Percentiles rank a stretch among this genome's conserved stretches.
Conservation (phyloP, 768 basidiomycete genomes). For the Rhizopogon salebrosus region DNA sequence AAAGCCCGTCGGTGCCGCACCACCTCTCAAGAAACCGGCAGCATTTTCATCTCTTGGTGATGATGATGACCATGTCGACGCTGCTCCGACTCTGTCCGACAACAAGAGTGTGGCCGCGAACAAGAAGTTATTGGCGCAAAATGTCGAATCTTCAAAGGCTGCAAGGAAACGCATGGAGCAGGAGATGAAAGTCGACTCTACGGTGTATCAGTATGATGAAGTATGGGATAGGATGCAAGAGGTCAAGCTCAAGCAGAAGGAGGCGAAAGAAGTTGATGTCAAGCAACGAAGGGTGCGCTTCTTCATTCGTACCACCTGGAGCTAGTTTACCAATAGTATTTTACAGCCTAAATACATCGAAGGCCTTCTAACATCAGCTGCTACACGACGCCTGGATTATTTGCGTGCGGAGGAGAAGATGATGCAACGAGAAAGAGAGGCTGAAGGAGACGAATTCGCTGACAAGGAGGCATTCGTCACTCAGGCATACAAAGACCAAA, state of each 20-base stretch:
- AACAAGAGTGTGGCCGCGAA: conserved; percentile 40
- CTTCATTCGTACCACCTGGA: background rate
- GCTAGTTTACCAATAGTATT: conserved; percentile 11
- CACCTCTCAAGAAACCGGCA: conserved; percentile 52
- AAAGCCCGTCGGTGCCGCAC: conserved; percentile 51
- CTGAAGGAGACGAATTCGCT: conserved; percentile 87
- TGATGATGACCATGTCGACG: conserved; percentile 46
- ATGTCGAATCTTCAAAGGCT: conserved; percentile 56
- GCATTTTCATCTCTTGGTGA: conserved; percentile 64
- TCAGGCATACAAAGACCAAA: conserved; percentile 93
- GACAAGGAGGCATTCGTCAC: conserved; percentile 99
- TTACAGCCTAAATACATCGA: conserved; percentile 89
- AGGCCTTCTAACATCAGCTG: conserved; percentile 71
- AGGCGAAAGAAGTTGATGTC: conserved; percentile 68
- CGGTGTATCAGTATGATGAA: conserved; percentile 93
- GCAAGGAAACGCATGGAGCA: conserved; percentile 70
- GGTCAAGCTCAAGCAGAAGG: conserved; percentile 69
- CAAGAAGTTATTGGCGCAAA: conserved; percentile 54
- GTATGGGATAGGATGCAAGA: conserved; percentile 96
- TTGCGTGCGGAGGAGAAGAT: conserved; percentile 96
- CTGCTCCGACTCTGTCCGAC: conserved; percentile 39
- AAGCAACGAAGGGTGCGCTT: conserved; percentile 70
- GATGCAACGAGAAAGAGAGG: conserved; percentile 88
- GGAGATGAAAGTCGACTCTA: conserved; percentile 73
- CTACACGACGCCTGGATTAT: conserved; percentile 84